Evolutionary conservation across 1,284 basidiomycete species (phyloP).

Genomic region (Vanrija sp.): DNA sequence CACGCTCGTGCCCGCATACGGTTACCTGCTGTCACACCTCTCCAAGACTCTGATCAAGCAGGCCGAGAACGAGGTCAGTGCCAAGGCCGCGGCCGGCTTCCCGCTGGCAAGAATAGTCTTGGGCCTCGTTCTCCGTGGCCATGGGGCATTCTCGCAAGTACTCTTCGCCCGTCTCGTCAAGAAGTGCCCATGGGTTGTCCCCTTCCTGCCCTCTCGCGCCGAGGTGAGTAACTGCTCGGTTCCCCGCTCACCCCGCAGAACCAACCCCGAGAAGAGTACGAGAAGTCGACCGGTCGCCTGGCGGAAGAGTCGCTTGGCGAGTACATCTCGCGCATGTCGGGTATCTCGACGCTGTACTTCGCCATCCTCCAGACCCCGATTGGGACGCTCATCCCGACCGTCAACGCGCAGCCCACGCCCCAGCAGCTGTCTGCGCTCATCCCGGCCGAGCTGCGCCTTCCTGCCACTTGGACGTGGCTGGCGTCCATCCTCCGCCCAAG

Average conservation of each 20-base stretch:
- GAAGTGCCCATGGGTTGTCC: conserved; percentile 59
- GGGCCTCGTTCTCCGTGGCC: conserved; percentile 58
- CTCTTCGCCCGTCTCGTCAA: conserved; percentile 84
- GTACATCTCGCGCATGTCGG: conserved; percentile 70
- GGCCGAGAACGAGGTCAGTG: conserved; percentile 89
- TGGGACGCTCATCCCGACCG: conserved; percentile 33
- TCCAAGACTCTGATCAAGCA: conserved; percentile 85
- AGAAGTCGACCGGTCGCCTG: conserved; percentile 63
- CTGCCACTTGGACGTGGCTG: conserved; percentile 64
- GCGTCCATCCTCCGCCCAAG: conserved; percentile 38
- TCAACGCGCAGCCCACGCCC: conserved; percentile 31
- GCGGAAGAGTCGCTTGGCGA: conserved; percentile 59
- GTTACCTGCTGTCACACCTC: conserved; percentile 77
- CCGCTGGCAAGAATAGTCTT: conserved; percentile 76
- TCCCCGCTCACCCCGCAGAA: conserved; percentile 22
- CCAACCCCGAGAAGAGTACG: conserved; percentile 56
- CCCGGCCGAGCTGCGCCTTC: conserved; percentile 60
- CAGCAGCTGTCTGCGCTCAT: conserved; percentile 49
- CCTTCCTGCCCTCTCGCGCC: conserved; percentile 46
- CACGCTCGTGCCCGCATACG: conserved; percentile 52
- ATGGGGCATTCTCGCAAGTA: conserved; percentile 64
- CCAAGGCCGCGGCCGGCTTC: conserved; percentile 75
- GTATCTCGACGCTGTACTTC: conserved; percentile 85
- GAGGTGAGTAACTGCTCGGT: conserved; percentile 24
- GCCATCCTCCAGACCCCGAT: conserved; percentile 60